A percentile compares a stretch with the other conserved stretches of the same genome.
Evolutionary conservation across 768 basidiomycete genomes (phyloP).

Genomic region (Rhodotorula paludigena): DNA sequence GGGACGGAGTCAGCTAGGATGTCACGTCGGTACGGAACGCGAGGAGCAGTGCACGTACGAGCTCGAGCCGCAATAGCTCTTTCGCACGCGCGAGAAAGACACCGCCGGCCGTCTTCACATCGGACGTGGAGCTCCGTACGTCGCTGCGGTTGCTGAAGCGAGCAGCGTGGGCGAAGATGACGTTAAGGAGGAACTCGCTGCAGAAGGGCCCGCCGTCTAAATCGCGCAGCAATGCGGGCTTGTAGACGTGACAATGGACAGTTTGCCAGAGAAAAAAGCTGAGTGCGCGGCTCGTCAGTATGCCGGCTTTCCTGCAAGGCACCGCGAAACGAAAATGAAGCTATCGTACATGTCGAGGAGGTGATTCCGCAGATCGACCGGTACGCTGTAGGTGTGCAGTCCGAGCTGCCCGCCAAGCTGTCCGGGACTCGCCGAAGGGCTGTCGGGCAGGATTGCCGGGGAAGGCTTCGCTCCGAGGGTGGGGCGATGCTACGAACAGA

Average conservation of each 20-base stretch:
- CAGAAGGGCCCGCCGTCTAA: neutral
- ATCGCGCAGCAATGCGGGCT: neutral
- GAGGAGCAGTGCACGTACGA: neutral
- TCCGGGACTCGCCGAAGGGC: neutral
- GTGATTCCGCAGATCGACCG: neutral
- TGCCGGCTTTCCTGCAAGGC: neutral
- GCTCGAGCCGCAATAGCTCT: neutral
- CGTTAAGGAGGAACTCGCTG: conserved; percentile 3
- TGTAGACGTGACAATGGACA: conserved; percentile 1
- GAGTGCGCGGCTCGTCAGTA: neutral
- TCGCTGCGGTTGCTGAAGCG: neutral
- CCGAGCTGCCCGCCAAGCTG: too few species aligned
- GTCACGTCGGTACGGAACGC: neutral
- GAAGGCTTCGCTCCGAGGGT: neutral
- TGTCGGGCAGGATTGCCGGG: neutral
- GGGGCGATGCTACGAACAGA: neutral
- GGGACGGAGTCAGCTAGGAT: neutral
- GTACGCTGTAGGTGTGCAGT: neutral
- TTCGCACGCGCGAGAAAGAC: neutral
- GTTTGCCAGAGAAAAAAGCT: conserved; percentile 4
- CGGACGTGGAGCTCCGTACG: neutral
- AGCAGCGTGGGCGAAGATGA: neutral
- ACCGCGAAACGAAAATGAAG: too few species aligned
- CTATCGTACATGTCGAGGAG: neutral
- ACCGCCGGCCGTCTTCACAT: neutral